Evolutionary conservation across 139 green algal species (phyloP).

Genomic region (Pedinophyceae sp.): DNA sequence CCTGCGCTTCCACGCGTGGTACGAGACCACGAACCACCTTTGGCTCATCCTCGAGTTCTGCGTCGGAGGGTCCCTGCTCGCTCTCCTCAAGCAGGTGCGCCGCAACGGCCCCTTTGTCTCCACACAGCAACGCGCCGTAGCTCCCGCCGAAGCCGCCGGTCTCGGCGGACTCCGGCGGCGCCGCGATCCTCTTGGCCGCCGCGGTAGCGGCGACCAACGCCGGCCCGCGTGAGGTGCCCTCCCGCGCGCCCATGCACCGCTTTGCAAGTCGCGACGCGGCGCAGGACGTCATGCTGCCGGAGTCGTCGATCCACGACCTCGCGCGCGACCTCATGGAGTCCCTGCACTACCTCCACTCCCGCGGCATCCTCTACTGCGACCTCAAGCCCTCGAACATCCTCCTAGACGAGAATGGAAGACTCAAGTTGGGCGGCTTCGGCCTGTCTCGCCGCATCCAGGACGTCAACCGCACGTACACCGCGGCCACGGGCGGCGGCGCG

Average conservation of each 20-base stretch:
- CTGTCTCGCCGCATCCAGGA: conserved; percentile 45
- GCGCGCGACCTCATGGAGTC: conserved; percentile 51
- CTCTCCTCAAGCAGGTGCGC: conserved; percentile 51
- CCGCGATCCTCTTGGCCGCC: no score
- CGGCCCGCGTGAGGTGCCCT: neutral
- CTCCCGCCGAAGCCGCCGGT: no score
- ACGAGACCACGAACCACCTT: conserved; percentile 87
- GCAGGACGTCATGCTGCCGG: conserved; percentile 65
- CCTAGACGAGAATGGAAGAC: conserved; percentile 77
- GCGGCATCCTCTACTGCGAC: conserved; percentile 75
- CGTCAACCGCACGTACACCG: conserved; percentile 50
- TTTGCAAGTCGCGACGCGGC: neutral
- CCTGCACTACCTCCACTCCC: conserved; percentile 58
- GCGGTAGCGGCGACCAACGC: no score
- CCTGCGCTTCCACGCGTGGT: conserved; percentile 87
- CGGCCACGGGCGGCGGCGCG: neutral
- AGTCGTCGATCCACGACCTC: conserved; percentile 73
- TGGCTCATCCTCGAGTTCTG: conserved; percentile 98
- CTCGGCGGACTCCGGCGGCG: no score
- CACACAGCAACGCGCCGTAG: no score
- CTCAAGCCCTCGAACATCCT: conserved; percentile 88
- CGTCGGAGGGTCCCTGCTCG: conserved; percentile 79
- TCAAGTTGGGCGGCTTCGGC: conserved; percentile 92
- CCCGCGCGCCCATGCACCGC: neutral
- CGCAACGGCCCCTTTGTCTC: neutral